Evolutionary conservation across 2,329 filamentous ascomycete genomes (phyloP).

Genomic region (Fusarium sp.): DNA sequence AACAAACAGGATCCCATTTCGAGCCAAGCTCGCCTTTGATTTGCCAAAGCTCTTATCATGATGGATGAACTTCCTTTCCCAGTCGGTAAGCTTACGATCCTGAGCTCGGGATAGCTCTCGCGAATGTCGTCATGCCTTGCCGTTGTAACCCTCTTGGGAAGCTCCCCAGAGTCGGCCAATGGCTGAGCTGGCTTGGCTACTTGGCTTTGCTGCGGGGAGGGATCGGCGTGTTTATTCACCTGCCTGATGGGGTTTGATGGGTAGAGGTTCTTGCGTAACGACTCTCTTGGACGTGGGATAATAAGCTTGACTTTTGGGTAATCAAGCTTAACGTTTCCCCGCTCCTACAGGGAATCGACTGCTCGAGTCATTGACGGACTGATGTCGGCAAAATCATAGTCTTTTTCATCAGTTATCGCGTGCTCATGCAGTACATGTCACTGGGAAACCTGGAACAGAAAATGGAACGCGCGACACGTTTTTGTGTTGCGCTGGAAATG

Average conservation of each 20-base stretch:
- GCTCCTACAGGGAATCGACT: neutral
- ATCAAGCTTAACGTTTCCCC: slow-evolving; percentile 14
- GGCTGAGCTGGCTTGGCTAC: slow-evolving; percentile 7
- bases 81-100: slow-evolving; percentile 30
- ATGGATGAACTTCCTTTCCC: slow-evolving; percentile 21
- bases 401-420: neutral
- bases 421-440: neutral
- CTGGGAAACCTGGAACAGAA: neutral
- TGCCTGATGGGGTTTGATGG: slow-evolving; percentile 25
- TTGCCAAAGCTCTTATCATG: slow-evolving; percentile 13
- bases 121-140: slow-evolving; percentile 35
- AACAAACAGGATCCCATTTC: slow-evolving; percentile 12
- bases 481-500: neutral
- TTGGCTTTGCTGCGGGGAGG: slow-evolving; percentile 26
- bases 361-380: neutral
- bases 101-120: slow-evolving; percentile 20
- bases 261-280: slow-evolving; percentile 22
- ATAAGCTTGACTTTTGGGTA: slow-evolving; percentile 6
- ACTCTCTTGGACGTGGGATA: slow-evolving; percentile 1
- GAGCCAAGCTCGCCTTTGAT: slow-evolving; percentile 7
- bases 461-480: neutral
- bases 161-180: slow-evolving; percentile 2
- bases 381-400: neutral
- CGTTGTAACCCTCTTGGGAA: slow-evolving; percentile 31
- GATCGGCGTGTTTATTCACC: slow-evolving; percentile 12